These are phyloP conservation scores for Yamadazyma sp. DNA, from an alignment of 805 yeast genomes.

Conservation along the genomic window DNA sequence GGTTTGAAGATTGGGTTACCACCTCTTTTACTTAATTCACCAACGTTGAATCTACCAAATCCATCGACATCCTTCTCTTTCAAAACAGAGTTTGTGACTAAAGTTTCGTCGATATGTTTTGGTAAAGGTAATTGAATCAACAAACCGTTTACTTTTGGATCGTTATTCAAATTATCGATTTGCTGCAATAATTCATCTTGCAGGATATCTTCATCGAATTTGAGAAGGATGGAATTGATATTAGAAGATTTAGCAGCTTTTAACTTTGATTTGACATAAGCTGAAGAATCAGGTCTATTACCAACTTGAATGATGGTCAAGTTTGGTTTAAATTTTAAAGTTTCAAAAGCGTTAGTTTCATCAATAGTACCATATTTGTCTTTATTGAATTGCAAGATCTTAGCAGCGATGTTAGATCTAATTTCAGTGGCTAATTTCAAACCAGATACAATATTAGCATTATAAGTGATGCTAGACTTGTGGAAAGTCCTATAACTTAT, in stretches of 20 bases:
- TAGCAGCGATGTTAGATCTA: conserved; percentile 35
- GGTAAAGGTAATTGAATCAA: conserved; percentile 88
- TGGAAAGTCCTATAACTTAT: no score
- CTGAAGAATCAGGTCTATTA: conserved; percentile 80
- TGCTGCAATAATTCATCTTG: conserved; percentile 59
- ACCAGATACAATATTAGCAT: conserved; percentile 32
- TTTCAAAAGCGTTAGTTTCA: conserved; percentile 21
- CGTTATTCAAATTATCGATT: conserved; percentile 65
- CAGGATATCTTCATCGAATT: conserved; percentile 58
- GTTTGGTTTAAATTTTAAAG: conserved; percentile 59
- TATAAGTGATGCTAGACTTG: no score
- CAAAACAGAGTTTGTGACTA: conserved; percentile 76
- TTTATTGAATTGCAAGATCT: conserved; percentile 36
- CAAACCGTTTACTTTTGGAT: conserved; percentile 78
- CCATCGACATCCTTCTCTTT: conserved; percentile 94
- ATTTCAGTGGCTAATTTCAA: conserved; percentile 39
- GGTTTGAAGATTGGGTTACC: conserved; percentile 84
- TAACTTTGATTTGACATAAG: conserved; percentile 87
- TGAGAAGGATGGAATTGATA: conserved; percentile 62
- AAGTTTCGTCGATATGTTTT: conserved; percentile 55
- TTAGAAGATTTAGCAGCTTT: conserved; percentile 87
- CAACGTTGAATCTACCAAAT: conserved; percentile 82
- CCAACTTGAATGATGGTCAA: conserved; percentile 90
- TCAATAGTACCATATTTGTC: conserved; percentile 17
- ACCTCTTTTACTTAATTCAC: conserved; percentile 84